These are phyloP conservation scores for Lodderomyces jiufengensis DNA, from an alignment of 1,139 yeast genomes.

Conservation along the genomic window DNA sequence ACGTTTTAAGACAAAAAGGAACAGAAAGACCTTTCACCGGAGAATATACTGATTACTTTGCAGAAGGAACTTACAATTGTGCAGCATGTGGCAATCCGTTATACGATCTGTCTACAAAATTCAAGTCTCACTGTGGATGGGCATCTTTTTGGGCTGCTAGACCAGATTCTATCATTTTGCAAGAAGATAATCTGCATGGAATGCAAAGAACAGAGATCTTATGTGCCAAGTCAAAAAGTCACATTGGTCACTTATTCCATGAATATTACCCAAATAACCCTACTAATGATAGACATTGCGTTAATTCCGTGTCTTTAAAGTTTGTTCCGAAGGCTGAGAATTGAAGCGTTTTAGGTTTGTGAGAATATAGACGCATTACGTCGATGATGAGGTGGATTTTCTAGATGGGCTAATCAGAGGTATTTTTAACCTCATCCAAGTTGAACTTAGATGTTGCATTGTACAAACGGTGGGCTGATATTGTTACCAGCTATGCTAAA, in stretches of 20 bases:
- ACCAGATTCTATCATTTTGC: conserved; percentile 68
- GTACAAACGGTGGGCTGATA: too few relatives aligned
- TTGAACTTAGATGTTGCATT: too few relatives aligned
- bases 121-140: conserved; percentile 95
- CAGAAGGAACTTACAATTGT: conserved; percentile 69
- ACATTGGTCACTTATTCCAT: conserved; percentile 87
- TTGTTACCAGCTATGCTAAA: too few relatives aligned
- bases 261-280: conserved; percentile 94
- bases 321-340: too few relatives aligned
- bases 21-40: conserved; percentile 87
- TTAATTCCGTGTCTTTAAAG: too few relatives aligned
- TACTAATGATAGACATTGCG: conserved; percentile 92
- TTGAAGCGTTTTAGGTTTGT: too few relatives aligned
- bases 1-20: conserved; percentile 71
- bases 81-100: conserved; percentile 82
- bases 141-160: conserved; percentile 92
- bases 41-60: conserved; percentile 51
- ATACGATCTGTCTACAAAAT: conserved; percentile 76
- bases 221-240: conserved; percentile 88
- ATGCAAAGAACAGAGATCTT: conserved; percentile 85
- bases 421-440: too few relatives aligned
- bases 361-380: too few relatives aligned
- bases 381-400: too few relatives aligned
- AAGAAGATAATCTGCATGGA: conserved; percentile 62
- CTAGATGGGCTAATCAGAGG: too few relatives aligned